Evolutionary conservation across 768 basidiomycete species (phyloP).

Genomic region (Aureoboletus auriporus): DNA sequence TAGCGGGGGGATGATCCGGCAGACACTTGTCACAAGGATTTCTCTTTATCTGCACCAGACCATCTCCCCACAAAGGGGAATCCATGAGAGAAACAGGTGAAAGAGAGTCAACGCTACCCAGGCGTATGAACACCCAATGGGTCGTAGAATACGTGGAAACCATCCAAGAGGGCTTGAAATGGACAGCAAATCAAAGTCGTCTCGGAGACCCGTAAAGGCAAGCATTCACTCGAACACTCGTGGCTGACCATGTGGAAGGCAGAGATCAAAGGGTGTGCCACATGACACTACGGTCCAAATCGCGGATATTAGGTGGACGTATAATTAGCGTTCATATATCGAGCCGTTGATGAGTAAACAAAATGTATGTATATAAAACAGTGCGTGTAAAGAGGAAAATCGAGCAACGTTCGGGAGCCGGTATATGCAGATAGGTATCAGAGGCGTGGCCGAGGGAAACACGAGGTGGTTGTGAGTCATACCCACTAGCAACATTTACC

Average conservation of each 20-base stretch:
- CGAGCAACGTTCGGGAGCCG: constrained; percentile 8
- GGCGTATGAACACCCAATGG: background rate
- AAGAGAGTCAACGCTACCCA: background rate
- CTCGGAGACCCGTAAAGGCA: background rate
- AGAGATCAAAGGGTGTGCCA: constrained; percentile 1
- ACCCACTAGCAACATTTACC: constrained; percentile 61
- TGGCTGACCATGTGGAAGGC: background rate
- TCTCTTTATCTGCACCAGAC: background rate
- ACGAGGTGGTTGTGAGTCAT: constrained; percentile 5
- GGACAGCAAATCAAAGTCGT: background rate
- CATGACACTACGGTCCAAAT: background rate
- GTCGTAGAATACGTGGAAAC: background rate
- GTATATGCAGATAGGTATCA: constrained; percentile 26
- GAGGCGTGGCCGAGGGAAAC: constrained; percentile 5
- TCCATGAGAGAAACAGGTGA: background rate
- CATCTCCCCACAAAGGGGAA: background rate
- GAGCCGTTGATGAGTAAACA: constrained; percentile 15
- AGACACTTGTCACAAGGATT: background rate
- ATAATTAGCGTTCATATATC: constrained; percentile 17
- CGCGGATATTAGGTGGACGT: background rate
- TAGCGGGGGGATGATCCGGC: background rate
- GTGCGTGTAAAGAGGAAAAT: constrained; percentile 7
- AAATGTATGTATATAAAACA: constrained; percentile 12
- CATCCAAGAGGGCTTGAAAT: background rate
- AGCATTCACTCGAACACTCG: constrained; percentile 1